Evolutionary conservation across 805 yeast species (phyloP), one percentile per base, ranked within the genome.

Genomic region (Zygotorulaspora danielsina): DNA sequence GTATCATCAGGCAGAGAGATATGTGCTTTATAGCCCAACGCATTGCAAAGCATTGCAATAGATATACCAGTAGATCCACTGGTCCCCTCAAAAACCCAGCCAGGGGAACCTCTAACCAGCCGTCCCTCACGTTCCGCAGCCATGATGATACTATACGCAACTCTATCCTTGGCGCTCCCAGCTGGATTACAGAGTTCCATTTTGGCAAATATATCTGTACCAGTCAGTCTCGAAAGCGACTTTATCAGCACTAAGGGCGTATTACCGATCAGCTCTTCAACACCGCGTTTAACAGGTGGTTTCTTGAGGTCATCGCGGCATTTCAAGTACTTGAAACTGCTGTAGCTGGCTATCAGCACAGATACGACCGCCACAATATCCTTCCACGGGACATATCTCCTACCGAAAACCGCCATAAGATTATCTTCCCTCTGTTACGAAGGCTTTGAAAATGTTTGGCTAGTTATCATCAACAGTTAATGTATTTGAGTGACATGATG

Each of bases 31-130:
- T 89, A 89, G 0, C 98, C 98, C 37, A 84, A 60, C 0, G 96
- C 83, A 50, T 87, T 78, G 46, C 95, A 85, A n/a, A 93, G 71
- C 63, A 88, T 77, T 0, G 97, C 96, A 51, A 90, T 74, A 1
- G 96, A 85, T 9, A 93, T 93, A 2, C 98, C 98, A 0, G 98
- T 90, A 0, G 97, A 88, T 0, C 98, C 98, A 8, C 93, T 81
- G 0, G 98, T 93, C 6, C 98, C 98, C 65, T 90, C 98, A 60
- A 80, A 88, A 1, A 90, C 82, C 54, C 62, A 53, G 22, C 59
- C 64, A 10, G 79, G 69, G 53, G 86, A 93, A 1, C 84, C 87
- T 37, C 70, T 63, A 4, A 66, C 57, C 27, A 89, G 59, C 5
- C 67, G 55, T 0, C 93, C 93, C 32, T 53, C 35, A 4, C 50